These are phyloP conservation scores for Haplographium delicatum DNA, from an alignment of 495 filamentous ascomycete genomes.

Conservation along the genomic window DNA sequence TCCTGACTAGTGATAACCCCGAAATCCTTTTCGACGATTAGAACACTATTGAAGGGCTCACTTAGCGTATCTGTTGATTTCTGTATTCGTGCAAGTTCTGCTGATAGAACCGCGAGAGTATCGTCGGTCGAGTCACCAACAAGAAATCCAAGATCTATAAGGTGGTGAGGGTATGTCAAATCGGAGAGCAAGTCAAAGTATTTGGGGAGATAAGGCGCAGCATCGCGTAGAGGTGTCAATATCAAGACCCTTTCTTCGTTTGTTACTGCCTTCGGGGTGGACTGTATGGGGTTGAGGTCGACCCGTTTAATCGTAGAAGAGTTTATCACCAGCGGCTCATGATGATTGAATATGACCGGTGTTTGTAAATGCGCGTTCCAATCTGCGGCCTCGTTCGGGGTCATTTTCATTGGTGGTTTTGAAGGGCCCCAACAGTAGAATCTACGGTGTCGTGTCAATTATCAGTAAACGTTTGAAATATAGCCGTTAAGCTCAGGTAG, in stretches of 20 bases:
- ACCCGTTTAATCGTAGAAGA: conserved; percentile 68
- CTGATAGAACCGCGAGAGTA: conserved; percentile 71
- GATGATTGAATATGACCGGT: conserved; percentile 93
- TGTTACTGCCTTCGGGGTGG: conserved; percentile 66
- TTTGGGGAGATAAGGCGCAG: conserved; percentile 69
- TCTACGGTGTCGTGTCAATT: conserved; percentile 43
- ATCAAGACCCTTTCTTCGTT: conserved; percentile 92
- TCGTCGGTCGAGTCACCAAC: conserved; percentile 89
- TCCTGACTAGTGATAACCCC: conserved; percentile 61
- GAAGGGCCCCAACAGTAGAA: conserved; percentile 96
- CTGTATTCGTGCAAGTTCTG: conserved; percentile 86
- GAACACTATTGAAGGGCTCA: conserved; percentile 75
- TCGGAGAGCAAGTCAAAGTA: conserved; percentile 92
- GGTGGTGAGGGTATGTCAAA: conserved; percentile 87
- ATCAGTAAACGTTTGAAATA: not conserved
- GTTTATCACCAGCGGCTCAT: conserved; percentile 80
- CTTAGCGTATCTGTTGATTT: conserved; percentile 68
- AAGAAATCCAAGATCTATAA: conserved; percentile 93
- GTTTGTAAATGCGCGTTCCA: conserved; percentile 88
- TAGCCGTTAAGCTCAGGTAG: not conserved
- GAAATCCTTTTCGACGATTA: conserved; percentile 88
- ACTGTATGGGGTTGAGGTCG: conserved; percentile 80
- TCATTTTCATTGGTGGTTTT: conserved; percentile 92
- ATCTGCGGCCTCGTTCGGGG: conserved; percentile 76
- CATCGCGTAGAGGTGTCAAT: conserved; percentile 90